A percentile compares a stretch with the other conserved stretches of the same genome.
phyloP scores from a whole-genome alignment of 2,329 filamentous ascomycete genomes.

The Claviceps lovelessii region DNA sequence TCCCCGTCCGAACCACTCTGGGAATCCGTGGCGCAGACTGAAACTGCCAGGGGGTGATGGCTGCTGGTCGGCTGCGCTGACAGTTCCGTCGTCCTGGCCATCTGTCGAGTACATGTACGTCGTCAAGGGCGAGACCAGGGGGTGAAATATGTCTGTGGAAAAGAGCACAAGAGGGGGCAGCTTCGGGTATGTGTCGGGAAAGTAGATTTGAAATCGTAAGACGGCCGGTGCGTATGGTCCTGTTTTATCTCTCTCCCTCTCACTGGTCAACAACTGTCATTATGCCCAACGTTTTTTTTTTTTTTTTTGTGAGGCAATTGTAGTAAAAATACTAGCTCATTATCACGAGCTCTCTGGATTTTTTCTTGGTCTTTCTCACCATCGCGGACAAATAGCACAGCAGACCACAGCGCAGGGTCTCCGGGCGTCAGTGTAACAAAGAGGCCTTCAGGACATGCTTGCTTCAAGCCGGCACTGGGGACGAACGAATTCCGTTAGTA shows the following conservation, averaged over 20 bases:
- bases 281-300: too few species aligned
- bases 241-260: constrained; percentile 20
- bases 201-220: constrained; percentile 79
- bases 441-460: constrained; percentile 70
- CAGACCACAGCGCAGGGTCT: constrained; percentile 71
- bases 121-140: constrained; percentile 80
- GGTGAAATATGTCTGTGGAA: constrained; percentile 86
- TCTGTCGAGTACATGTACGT: constrained; percentile 85
- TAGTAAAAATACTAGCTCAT: not conserved
- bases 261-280: not conserved
- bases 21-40: constrained; percentile 80
- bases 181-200: constrained; percentile 65
- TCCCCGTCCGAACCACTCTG: constrained; percentile 66
- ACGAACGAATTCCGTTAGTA: not conserved
- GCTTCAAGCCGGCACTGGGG: constrained; percentile 59
- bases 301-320: not conserved
- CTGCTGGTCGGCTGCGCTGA: constrained; percentile 72
- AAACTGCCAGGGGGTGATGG: constrained; percentile 78
- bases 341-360: not conserved
- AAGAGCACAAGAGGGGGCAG: constrained; percentile 78
- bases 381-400: constrained; percentile 81
- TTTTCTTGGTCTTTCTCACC: constrained; percentile 33
- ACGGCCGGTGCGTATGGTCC: constrained; percentile 81
- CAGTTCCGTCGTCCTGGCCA: constrained; percentile 58
- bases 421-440: constrained; percentile 75